Evolutionary conservation across 352 stramenopile genomes (phyloP), one percentile per base, ranked within the genome.

Genomic region (Phytophthora pseudosyringae): DNA sequence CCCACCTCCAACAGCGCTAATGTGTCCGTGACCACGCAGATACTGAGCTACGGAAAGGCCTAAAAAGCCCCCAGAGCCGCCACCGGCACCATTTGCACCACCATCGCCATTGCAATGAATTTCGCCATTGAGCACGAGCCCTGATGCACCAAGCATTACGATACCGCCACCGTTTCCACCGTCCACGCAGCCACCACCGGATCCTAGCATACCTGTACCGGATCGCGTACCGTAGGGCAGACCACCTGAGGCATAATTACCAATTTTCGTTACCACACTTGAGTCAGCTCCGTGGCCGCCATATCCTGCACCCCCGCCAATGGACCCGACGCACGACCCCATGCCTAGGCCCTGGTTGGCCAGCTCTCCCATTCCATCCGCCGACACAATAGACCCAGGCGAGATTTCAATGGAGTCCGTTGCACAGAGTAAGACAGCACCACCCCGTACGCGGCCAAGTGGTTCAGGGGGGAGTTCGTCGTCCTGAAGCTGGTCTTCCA

Each of bases 31-130:
- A 0, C 86, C 86, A 29, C 67, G 73, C 21, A 94, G 31, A 64
- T 71, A 90, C 36, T 88, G 71, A 1, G 78, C 67, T 15, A 94
- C 75, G 3, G 80, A 78, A 3, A 94, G 53, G 1, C 86, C 81
- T 12, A 94, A 71, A 58, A 90, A 92, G 1, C 83, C 86, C 31
- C 86, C 86, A 5, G 86, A 91, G 3, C 86, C 86, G n/a, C 86
- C 86, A 4, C 86, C 86, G 13, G 72, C 76, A 51, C 86, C 80
- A 32, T 80, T 78, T 18, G 73, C 66, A 10, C 80, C 86, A 29
- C 74, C 76, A 38, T 86, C 70, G 6, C 86, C 86, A 49, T 94
- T 86, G 54, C 83, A 90, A 32, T 86, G 61, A 28, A 94, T 80
- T 18, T 85, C 74, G n/a, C 86, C 86, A 63, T 92, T 81, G 0